These are phyloP conservation scores for Avena eriantha DNA, from an alignment of 176 grass and related monocot species.

Conservation along the genomic window DNA sequence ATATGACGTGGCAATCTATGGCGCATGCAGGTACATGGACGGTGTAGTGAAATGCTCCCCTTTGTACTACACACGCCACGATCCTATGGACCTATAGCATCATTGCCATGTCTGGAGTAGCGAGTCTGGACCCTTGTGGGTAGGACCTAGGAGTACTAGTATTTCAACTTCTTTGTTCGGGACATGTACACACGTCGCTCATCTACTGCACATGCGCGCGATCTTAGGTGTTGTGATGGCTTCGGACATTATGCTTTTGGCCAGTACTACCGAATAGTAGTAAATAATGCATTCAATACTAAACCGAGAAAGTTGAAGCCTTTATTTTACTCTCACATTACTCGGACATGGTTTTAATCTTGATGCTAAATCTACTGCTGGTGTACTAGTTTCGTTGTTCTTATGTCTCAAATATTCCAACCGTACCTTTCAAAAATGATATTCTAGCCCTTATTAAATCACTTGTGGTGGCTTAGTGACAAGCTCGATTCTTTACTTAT, in stretches of 20 bases:
- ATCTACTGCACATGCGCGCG: conserved; percentile 15
- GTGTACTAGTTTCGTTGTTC: neutral
- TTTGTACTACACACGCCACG: too few relatives aligned
- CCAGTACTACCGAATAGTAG: neutral
- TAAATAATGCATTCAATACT: neutral
- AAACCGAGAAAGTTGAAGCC: neutral
- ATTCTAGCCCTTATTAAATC: too few relatives aligned
- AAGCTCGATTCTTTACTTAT: too few relatives aligned
- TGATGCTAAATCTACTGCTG: too few relatives aligned
- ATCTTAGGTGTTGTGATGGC: neutral
- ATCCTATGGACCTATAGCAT: neutral
- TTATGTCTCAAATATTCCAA: neutral
- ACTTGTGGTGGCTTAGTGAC: too few relatives aligned
- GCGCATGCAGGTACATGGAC: neutral
- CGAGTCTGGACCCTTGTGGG: neutral
- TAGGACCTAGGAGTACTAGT: too few relatives aligned
- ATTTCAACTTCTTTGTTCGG: neutral
- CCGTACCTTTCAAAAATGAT: too few relatives aligned
- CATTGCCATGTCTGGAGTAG: neutral
- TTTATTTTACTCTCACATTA: too few relatives aligned
- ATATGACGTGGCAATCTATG: too few relatives aligned
- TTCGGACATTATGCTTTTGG: neutral
- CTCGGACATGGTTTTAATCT: too few relatives aligned
- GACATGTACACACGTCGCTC: neutral
- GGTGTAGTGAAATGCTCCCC: neutral